Base-by-base conservation (phyloP, 1,284 basidiomycete species). In the Ganoderma leucocontextum region DNA sequence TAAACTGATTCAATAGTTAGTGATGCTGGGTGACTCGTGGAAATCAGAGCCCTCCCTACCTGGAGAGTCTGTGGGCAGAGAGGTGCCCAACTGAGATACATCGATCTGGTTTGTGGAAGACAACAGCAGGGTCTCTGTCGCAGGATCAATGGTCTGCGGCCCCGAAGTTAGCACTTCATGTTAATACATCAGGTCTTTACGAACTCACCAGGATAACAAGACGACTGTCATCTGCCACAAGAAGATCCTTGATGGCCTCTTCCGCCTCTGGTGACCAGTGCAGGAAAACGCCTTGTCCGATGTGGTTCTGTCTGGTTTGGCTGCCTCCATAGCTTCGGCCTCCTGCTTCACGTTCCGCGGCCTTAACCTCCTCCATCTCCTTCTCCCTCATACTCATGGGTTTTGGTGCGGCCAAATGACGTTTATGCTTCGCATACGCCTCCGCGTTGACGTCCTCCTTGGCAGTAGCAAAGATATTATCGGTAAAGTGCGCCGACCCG, bases 321-420 rank as follows among this genome's bases (percentile, higher is more conserved):
- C 86, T 89, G 2, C 90, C 90, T 70, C 88, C 85, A 70, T 91
- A 90, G 2, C 78, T 77, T 29, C 79, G 76, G 29, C 80, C 80
- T 38, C 83, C 86, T 13, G 82, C 83, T 64, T 84, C 81, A 42
- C 85, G 80, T 79, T 96, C 95, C 4, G 92, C 93, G 1, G 88
- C 87, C 65, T 87, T 88, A 66, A 96, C 85, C 70, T 91, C 90
- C 0, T 85, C 91, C 68, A 96, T 86, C 76, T 96, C 95, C 70
- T 90, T 87, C 81, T 97, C 95, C 38, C 91, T 86, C 0, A 88
- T 87, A 36, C 91, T 94, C 72, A 96, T 84, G 0, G 95, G 95
- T 67, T 93, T 87, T 0, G 94, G 94, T 0, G 94, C 93, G 33
- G 86, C 82, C 41, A 88, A 79, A 76, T 94, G 92, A n/a, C 83